Evolutionary conservation across 2,329 filamentous ascomycete genomes (phyloP), one percentile per base, ranked within the genome.

Genomic region (Paecilomyces variotii): DNA sequence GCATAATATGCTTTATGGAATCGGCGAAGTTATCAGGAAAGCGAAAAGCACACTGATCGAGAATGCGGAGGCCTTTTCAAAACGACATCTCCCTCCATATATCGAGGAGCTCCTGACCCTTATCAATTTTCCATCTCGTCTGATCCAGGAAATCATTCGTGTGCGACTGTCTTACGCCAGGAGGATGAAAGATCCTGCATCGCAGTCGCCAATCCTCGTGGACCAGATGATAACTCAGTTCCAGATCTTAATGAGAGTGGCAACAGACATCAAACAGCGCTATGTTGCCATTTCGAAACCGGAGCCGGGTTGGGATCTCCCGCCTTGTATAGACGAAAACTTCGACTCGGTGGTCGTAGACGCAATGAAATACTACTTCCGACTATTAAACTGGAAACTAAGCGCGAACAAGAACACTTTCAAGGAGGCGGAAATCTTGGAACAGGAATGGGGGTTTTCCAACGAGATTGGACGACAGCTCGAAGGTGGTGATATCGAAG

Each of bases 171-270:
- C 87, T 9, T 97, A 97, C 72, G 92, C 93, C 19, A 91, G 87
- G 76, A 93, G 91, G 72, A 96, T 97, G 86, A 96, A 93, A 76
- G 93, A 97, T 68, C 91, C 91, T 9, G 88, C 91, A 1, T 90
- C 94, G 76, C 90, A 96, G 72, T 95, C 92, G 63, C 83, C 90
- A 27, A 88, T 99, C 78, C 91, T 99, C 82, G 90, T 95, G 61
- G 92, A 97, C 70, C 93, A 97, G 76, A 96, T 97, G 90, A 97
- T 99, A 62, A 83, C 89, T 0, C 94, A 99, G 70, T 97, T 99
- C 67, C 92, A 96, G 74, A 90, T 97, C 52, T 79, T 97, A 57
- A 85, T 99, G 63, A 91, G 90, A 68, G 86, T 97, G 64, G 93
- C 94, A 32, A 92, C 96, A 61, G 84, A 88, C 62, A 96, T 97